Base-by-base conservation (phyloP, 2,329 filamentous ascomycete genomes). In the Fusarium ramigenum region DNA sequence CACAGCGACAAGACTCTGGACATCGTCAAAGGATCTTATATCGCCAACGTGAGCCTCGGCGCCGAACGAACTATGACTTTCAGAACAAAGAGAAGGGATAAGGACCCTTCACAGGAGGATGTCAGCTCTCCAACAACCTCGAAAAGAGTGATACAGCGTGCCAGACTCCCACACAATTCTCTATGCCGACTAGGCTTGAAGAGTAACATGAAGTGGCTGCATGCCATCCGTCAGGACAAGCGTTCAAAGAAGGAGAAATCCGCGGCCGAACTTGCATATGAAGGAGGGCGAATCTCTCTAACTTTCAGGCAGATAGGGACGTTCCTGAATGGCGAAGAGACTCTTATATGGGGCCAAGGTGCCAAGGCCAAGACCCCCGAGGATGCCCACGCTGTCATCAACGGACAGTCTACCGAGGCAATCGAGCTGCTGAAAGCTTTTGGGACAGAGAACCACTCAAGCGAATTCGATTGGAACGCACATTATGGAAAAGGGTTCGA, bases 1-100 rank as follows among this genome's bases (percentile, higher is more conserved):
- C 96, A 99, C 79, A 97, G 94, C 43, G 96, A 99, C 81, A 99
- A 99, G 83, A 97, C 96, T 0, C 86, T 99, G 30, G 96, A 99
- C 80, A 96, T 99, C 63, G 91, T 90, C 18, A 90, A 88, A 32
- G 91, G 87, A 9, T 96, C 93, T 30, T 95, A 88, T 67, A 97
- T 99, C 74, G 94, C 95, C 73, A 99, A 98, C 79, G 90, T 97
- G 56, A 97, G 94, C 74, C 88, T 98, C n/a, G 96, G 96, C 3
- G 95, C 96, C 2, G 92, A 97, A 82, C 88, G 96, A 60, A 95
- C 91, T 5, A 98, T 98, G 95, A 88, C 93, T 1, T 89, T 99
- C 40, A 91, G 96, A 58, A 96, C 93, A 16, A 97, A 97, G 83
- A 92, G 93, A 70, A 80, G 79, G 44, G 83, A 84, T 36, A 87